phyloP scores from a whole-genome alignment of 164 flowering plant species.

The Piper longum region DNA sequence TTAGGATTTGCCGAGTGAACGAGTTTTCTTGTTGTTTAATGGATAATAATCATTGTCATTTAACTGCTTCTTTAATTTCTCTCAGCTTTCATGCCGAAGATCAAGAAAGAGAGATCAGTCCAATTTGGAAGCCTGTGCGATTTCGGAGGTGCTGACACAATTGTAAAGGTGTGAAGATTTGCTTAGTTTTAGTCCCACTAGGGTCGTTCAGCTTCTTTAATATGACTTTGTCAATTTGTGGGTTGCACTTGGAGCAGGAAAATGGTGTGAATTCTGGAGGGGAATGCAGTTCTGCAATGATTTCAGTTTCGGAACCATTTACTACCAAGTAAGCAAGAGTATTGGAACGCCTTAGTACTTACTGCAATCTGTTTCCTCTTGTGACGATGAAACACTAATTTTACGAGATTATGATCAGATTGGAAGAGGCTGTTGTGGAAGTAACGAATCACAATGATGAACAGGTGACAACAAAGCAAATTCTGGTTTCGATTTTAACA shows the following conservation, averaged over 20 bases:
- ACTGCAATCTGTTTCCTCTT: background rate
- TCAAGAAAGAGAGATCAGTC: constrained; percentile 50
- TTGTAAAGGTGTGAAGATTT: constrained; percentile 23
- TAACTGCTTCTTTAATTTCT: background rate
- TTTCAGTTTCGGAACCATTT: background rate
- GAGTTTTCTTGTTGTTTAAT: no score
- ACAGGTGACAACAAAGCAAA: background rate
- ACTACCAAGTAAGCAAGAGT: background rate
- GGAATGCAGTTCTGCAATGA: background rate
- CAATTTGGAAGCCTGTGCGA: constrained; percentile 44
- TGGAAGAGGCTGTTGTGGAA: background rate
- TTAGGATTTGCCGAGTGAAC: no score
- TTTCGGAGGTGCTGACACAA: constrained; percentile 45
- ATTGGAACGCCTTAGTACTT: background rate
- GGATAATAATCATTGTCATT: no score
- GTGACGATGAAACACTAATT: background rate
- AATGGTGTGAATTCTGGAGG: background rate
- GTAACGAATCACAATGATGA: background rate
- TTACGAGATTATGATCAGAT: background rate
- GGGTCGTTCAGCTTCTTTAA: background rate
- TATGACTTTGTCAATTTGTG: no score
- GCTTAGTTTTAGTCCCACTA: background rate
- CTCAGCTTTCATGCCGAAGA: constrained; percentile 81
- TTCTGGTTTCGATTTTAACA: no score
- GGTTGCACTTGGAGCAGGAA: background rate